Evolutionary conservation across 1,139 yeast species (phyloP), one percentile per base, ranked within the genome.

Genomic region (Diutina sp.): DNA sequence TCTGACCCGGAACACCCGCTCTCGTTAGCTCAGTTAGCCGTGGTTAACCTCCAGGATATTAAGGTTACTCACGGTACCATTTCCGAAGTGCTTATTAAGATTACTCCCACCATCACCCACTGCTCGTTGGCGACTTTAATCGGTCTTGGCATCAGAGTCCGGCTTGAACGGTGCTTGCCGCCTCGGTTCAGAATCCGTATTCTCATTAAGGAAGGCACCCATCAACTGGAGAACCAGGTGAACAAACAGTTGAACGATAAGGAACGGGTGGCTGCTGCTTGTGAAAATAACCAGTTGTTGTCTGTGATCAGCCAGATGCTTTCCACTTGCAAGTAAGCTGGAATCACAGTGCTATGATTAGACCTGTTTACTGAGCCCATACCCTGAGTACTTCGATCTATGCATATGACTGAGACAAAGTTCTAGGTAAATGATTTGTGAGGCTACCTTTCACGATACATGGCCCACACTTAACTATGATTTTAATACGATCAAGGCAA

Each of bases 1-100:
- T 88, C 96, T 0, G 99, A 95, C 67, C 99, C 99, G 2, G 99
- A 95, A 66, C 99, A 95, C 68, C 99, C 99, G 0, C 74, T 95
- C 51, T 87, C 97, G 0, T 75, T 95, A 58, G 99, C 97, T 0
- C 99, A 95, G 69, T 77, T 95, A 18, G 95, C 97, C 0, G 98
- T 95, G 51, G 97, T 95, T 2, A 90, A 90, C 65, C 74, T 95
- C 55, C 78, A 78, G 2, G 97, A 95, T 67, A 93, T 95, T 58
- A 68, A 72, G 46, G 90, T 95, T 8, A 74, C 73, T 1, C 61
- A 61, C 53, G 76, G 82, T 7, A 79, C 79, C 1, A 80, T 88
- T 65, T 87, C 95, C 0, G 90, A 87, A 60, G 90, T 95, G 0
- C 67, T 82, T 29, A 90, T 95, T 46, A 83, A 81, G 63, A 91